Evolutionary conservation across 345 rosid genomes (phyloP).

Genomic region (Theobroma cacao): DNA sequence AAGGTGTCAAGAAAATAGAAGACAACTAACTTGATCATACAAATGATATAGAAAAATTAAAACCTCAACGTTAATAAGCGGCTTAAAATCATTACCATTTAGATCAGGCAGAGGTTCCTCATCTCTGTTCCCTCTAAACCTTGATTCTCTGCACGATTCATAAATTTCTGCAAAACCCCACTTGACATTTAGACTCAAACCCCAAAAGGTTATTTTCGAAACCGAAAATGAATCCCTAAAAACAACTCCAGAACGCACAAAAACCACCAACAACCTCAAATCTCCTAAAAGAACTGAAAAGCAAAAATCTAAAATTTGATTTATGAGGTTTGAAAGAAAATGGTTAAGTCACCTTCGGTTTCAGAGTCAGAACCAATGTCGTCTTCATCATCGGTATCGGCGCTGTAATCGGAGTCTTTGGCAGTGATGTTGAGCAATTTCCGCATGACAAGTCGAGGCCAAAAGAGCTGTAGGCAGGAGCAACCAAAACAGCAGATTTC

Average conservation of each 20-base stretch:
- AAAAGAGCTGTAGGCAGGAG: conserved; percentile 77
- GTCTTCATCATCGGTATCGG: conserved; percentile 61
- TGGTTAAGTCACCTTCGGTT: conserved; percentile 32
- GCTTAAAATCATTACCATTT: conserved; percentile 29
- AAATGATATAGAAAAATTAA: background rate
- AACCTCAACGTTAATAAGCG: too few relatives aligned
- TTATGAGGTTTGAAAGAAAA: background rate
- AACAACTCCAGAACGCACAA: background rate
- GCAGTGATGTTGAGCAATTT: conserved; percentile 75
- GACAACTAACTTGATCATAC: background rate
- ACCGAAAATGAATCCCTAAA: background rate
- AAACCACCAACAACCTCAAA: background rate
- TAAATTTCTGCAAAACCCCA: background rate
- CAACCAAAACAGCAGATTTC: conserved; percentile 80
- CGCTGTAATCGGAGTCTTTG: conserved; percentile 71
- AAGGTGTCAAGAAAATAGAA: background rate
- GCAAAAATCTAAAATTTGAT: background rate
- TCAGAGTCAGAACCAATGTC: conserved; percentile 45
- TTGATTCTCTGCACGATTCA: conserved; percentile 21
- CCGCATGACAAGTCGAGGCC: conserved; percentile 77
- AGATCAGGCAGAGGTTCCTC: conserved; percentile 36
- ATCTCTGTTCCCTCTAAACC: conserved; percentile 24
- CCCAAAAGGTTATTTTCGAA: background rate
- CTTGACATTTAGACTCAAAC: background rate
- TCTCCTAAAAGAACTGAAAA: background rate